Base-by-base conservation (phyloP, 2,329 filamentous ascomycete genomes). In the Xylariaceae sp. region DNA sequence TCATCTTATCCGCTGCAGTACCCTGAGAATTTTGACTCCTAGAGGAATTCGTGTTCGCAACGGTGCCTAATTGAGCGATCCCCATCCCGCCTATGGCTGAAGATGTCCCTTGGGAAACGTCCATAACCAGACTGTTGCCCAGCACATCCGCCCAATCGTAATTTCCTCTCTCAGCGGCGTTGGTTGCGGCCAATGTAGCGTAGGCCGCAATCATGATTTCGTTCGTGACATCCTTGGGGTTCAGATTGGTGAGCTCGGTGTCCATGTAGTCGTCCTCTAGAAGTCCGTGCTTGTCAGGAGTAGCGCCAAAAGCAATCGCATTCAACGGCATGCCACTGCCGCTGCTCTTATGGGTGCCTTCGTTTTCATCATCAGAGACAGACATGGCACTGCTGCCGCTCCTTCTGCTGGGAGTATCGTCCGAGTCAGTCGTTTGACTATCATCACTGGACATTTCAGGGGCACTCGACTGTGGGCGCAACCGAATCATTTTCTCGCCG, bases 161-260 rank as follows among this genome's bases (percentile, higher is more conserved):
- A 0, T 13, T 34, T 5, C 8, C 13, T 39, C 11, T 51, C 9
- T 45, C 1, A 10, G 1, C 3, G 10, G 35, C 17, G 15, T 35
- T 18, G 10, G 55, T 52, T 13, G 23, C 11, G 10, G 42, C 18
- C 44, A 62, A n/a, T 51, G 57, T 59, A 15, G 23, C 35, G 30
- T 48, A 56, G n/a, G 51, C 62, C 10, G 51, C 49, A 18, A 37
- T 39, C 44, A 58, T 53, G 37, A 58, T 30, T 10, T 59, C 45
- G 15, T 60, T 57, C 13, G 59, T 59, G 13, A 62, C 53, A 8
- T 62, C 59, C 15, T 58, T 48, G 5, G 51, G 15, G 18, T 42
- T 37, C 23, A 62, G 56, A 42, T 56, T 30, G 17, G 53, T 51
- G 3, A 60, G 37, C 11, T 53, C 56, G n/a, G 18, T 35, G 44